Evolutionary conservation across 495 filamentous ascomycete species (phyloP).

Genomic region (Penicillium chermesinum): DNA sequence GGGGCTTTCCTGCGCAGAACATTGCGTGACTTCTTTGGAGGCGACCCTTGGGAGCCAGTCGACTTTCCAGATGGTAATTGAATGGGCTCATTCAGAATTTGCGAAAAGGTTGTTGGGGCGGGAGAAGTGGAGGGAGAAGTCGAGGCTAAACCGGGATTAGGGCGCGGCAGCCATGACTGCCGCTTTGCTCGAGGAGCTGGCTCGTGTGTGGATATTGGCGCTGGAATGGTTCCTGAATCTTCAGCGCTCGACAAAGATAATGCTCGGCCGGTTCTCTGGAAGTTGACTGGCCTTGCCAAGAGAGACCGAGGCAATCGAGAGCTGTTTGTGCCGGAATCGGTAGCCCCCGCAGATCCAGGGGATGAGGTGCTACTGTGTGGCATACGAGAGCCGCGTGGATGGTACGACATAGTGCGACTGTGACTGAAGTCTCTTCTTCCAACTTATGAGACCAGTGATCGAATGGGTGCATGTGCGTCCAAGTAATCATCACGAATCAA

Average conservation of each 20-base stretch:
- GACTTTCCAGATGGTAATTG: conserved; percentile 12
- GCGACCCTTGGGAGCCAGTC: conserved; percentile 10
- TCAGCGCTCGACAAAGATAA: conserved; percentile 30
- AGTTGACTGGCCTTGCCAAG: conserved; percentile 24
- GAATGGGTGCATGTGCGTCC: conserved; percentile 20
- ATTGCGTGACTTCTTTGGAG: conserved; percentile 32
- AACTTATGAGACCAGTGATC: conserved; percentile 26
- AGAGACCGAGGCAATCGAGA: conserved; percentile 22
- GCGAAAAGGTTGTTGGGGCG: conserved; percentile 11
- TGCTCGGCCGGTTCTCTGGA: conserved; percentile 20
- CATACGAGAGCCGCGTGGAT: conserved; percentile 30
- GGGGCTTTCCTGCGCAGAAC: conserved; percentile 41
- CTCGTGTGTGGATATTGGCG: conserved; percentile 16
- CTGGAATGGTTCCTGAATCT: conserved; percentile 18
- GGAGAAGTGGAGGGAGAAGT: conserved; percentile 12
- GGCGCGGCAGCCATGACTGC: conserved; percentile 30
- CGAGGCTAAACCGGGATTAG: conserved; percentile 16
- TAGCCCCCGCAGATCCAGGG: conserved; percentile 20
- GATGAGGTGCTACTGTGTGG: conserved; percentile 24
- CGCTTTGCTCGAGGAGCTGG: conserved; percentile 21
- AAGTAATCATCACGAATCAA: conserved; percentile 32
- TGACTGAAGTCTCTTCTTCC: conserved; percentile 21
- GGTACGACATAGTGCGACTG: conserved; percentile 37
- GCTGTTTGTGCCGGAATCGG: conserved; percentile 15
- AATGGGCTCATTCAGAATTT: conserved; percentile 14